Evolutionary conservation across 139 green algal species (phyloP), one percentile per base, ranked within the genome.

Genomic region (Volvox reticuliferus): DNA sequence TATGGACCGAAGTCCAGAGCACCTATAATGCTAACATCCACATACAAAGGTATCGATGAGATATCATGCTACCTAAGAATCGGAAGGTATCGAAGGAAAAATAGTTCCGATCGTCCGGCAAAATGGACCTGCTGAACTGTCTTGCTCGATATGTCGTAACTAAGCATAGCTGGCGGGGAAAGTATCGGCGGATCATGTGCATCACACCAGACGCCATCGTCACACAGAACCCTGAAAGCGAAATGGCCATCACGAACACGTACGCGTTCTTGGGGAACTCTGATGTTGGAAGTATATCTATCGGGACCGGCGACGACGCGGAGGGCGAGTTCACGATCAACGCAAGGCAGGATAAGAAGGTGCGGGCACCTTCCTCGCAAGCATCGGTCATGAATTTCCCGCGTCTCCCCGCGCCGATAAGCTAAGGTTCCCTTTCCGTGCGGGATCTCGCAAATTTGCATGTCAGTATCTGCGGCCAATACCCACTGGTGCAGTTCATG

Each of bases 81-180:
- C 44, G 44, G 44, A 9, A 55, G 44, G 44, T 55, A 9, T 55
- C 44, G 44, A 5, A 9, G 44, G 9, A 55, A 55, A 55, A 55
- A 55, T 55, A 55, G 44, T 55, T 55, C 12, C 75, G 75, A 81
- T 65, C 36, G 78, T 84, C 65, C 21, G 22, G 32, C n/a, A 84
- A 24, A 33, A 84, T 84, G 78, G 78, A 84, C 35, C 36, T 84
- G 28, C 35, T 84, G 37, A 68, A 18, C 78, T 93, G 83, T 37
- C 50, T 98, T 2, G 92, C 80, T 0, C 94, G 97, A 26, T 99
- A 96, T 84, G 77, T 96, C 17, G 95, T 95, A 44, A 97, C 93
- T 22, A 99, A 99, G 92, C 90, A 95, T 79, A 96, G 93, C 6
- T 99, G 97, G 97, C 88, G 96, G 0, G 97, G 97, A 19, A 91